phyloP scores from a whole-genome alignment of 805 yeast genomes.

The Deakozyma indianensis region DNA sequence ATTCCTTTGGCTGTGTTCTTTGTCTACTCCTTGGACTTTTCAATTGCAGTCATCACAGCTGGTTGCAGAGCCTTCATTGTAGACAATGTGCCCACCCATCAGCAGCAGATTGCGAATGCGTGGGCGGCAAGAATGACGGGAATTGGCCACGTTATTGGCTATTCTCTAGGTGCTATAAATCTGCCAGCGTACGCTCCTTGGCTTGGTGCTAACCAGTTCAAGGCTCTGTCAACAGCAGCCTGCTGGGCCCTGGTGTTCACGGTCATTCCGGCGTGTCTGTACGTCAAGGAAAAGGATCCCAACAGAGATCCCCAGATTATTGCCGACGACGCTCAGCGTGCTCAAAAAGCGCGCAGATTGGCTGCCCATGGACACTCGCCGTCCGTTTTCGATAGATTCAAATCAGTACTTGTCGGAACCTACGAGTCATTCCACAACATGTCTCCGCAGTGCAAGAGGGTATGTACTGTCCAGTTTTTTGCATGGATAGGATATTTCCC shows the following conservation, averaged over 20 bases:
- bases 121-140: constrained; percentile 58
- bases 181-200: constrained; percentile 25
- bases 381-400: constrained; percentile 2
- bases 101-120: constrained; percentile 46
- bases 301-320: constrained; percentile 23
- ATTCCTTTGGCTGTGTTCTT: constrained; percentile 36
- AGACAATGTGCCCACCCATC: constrained; percentile 42
- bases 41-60: constrained; percentile 46
- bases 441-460: constrained; percentile 36
- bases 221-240: constrained; percentile 32
- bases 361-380: constrained; percentile 24
- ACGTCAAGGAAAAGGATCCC: constrained; percentile 37
- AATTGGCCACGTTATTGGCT: constrained; percentile 42
- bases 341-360: background rate
- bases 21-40: constrained; percentile 40
- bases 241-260: constrained; percentile 26
- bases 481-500: constrained; percentile 63
- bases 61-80: constrained; percentile 47
- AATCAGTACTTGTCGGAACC: constrained; percentile 2
- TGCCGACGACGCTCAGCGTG: background rate
- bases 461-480: constrained; percentile 43
- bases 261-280: constrained; percentile 26
- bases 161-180: constrained; percentile 35
- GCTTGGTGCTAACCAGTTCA: constrained; percentile 37
- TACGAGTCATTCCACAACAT: constrained; percentile 14